A percentile compares a stretch with the other conserved stretches of the same genome.
These are phyloP conservation scores for Ascochyta lentis DNA, from an alignment of 2,329 filamentous ascomycete species.

Conservation along the genomic window DNA sequence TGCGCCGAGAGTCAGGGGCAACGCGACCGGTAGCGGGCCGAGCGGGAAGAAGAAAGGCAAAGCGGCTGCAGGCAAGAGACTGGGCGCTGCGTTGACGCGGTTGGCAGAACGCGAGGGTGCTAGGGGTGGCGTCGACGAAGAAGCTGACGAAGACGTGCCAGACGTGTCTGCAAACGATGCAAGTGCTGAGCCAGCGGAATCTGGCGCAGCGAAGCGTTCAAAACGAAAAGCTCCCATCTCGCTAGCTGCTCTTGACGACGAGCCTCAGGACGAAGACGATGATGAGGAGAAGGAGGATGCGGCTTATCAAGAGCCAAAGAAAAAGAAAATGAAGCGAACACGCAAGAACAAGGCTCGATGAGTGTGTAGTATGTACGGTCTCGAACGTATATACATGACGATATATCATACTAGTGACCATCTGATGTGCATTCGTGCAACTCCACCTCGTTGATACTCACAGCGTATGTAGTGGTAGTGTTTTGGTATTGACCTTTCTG, in stretches of 20 bases:
- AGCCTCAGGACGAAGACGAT: slow-evolving; percentile 21
- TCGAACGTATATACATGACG: not conserved
- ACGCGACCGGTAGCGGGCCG: slow-evolving; percentile 62
- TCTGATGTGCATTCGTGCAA: not conserved
- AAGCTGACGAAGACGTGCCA: slow-evolving; percentile 19
- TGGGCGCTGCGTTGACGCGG: slow-evolving; percentile 43
- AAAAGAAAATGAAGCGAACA: slow-evolving; percentile 28
- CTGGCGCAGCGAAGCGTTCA: slow-evolving; percentile 17
- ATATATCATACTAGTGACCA: not conserved
- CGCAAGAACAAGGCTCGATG: slow-evolving; percentile 18
- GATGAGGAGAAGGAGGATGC: slow-evolving; percentile 32
- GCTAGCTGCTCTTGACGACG: slow-evolving; percentile 4
- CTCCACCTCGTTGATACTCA: no score
- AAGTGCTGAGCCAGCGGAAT: not conserved
- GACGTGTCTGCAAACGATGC: slow-evolving; percentile 17
- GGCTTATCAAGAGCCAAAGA: slow-evolving; percentile 37
- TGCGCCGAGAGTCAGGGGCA: slow-evolving; percentile 69
- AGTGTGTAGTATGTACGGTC: not conserved
- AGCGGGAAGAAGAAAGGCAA: slow-evolving; percentile 58
- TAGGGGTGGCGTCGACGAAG: slow-evolving; percentile 30
- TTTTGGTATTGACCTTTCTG: no score
- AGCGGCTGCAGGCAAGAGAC: slow-evolving; percentile 39
- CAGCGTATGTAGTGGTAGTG: no score
- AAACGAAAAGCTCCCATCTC: slow-evolving; percentile 29
- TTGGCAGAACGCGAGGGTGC: slow-evolving; percentile 39